Evolutionary conservation across 192 early-diverging fungal species (phyloP).

Genomic region (Linnemannia zychae): DNA sequence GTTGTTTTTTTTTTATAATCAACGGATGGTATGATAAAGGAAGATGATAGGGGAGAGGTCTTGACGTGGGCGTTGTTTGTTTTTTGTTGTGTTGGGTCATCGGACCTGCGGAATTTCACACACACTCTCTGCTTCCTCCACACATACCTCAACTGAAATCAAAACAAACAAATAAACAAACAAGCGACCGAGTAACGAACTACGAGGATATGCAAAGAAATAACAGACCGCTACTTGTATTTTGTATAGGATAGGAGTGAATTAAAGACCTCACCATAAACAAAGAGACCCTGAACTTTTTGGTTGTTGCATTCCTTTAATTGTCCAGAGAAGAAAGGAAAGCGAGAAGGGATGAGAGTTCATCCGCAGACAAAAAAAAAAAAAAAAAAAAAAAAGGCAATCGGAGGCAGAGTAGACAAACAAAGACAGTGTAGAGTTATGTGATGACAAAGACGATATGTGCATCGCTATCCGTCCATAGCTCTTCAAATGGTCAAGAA

Average conservation of each 20-base stretch:
- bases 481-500: background rate
- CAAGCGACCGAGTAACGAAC: background rate
- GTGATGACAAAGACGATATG: constrained; percentile 1
- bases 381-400: background rate
- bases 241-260: background rate
- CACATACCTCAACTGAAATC: background rate
- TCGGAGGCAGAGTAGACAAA: too few relatives aligned
- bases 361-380: background rate
- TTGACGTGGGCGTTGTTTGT: too few relatives aligned
- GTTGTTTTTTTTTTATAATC: background rate
- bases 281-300: background rate
- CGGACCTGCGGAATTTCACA: background rate
- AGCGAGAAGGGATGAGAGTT: background rate
- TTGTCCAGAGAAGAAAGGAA: background rate
- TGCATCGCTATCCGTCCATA: background rate
- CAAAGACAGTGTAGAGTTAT: background rate
- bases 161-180: background rate
- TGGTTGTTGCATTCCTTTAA: background rate
- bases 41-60: background rate
- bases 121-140: background rate
- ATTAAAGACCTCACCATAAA: background rate
- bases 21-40: background rate
- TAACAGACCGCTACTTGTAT: background rate
- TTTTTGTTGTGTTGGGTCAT: background rate
- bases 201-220: background rate